Evolutionary conservation across 108 stramenopile genomes (phyloP), one percentile per base, ranked within the genome.

Genomic region (Fragilaria radians): DNA sequence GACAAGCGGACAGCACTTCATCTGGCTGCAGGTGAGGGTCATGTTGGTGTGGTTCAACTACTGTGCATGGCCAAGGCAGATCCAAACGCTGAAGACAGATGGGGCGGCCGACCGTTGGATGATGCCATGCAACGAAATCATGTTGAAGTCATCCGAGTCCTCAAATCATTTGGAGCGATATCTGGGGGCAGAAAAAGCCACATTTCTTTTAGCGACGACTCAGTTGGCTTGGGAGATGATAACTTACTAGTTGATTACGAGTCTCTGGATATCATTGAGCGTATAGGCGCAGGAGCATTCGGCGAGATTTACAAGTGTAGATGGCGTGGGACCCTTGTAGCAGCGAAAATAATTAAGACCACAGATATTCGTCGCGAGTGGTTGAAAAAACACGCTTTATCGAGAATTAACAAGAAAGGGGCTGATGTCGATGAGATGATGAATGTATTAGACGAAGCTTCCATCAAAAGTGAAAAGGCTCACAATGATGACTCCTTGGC

Each of bases 1-100:
- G 94, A 95, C 65, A 82, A 74, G 45, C 76, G 96, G 30, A 95
- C 96, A 27, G 85, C 93, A 5, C 47, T 95, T 57, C 96, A 97
- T 61, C 47, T 97, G 46, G 93, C 91, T 1, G 79, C 85, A 2
- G 76, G 79, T 1, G 93, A 85, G 52, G 94, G 94, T 33, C 86
- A 88, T 48, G 59, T 48, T 19, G 71, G 74, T 1, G 73, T 94
- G 11, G 79, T 94, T 0, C 23, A 70, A 14, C 46, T 73, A 17
- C 62, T 97, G 17, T 76, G 78, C 34, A 62, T 75, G 18, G 47
- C 46, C 5, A 89, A 90, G 21, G 93, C 89, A 26, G 66, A 94
- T 71, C 72, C 82, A 27, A 88, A 91, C 63, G 84, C 64, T 0
- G 67, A 61, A 57, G 96, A 96, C 76, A 79, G 91, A 54, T 96